Base-by-base conservation (phyloP, 768 basidiomycete species). In the Macrolepiota dolichaula region DNA sequence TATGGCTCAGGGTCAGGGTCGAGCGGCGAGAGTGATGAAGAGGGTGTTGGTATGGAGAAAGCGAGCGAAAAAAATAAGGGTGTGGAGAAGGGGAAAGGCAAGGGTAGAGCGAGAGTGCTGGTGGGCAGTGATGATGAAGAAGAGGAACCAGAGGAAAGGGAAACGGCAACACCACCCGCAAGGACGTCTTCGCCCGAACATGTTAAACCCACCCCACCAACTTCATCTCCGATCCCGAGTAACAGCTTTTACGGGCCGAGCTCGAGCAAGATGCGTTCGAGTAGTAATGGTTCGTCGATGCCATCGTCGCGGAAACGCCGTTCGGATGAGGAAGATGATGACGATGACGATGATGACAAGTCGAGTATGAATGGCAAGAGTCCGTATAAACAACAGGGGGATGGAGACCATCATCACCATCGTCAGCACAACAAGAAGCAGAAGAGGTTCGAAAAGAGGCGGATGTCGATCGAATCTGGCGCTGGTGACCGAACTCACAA, bases 1-100 rank as follows among this genome's bases (percentile, higher is more conserved):
- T 76, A 76, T 40, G 68, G 66, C 22, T 74, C 74, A 38, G 58
- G 42, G 19, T n/a, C 70, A 71, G 29, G 55, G 67, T 22, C 63
- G 67, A 55, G 51, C 19, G 64, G 56, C 10, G 62, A 69, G 37
- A 59, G 64, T 2, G 61, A 62, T 17, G 57, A 32, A 46, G 42
- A 66, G 46, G 63, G 49, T 53, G 47, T 42, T 24, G 51, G 55
- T 36, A 47, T 12, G 49, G 49, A 46, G 29, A 42, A 42, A 42
- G n/a, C 5, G 25, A 52, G 35, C 10, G 24, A 27, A 32, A 42
- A 62, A 22, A 19, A 19, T 10, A 44, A 29, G 42, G 7, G 29
- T 11, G 49, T 9, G 11, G 49, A 13, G 22, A 42, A n/a, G 27
- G 40, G 61, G 35, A 38, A 58, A 24, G 25, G 25, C 5, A 51